Evolutionary conservation across 2,329 filamentous ascomycete species (phyloP).

Genomic region (Dactylellina haptotyla): DNA sequence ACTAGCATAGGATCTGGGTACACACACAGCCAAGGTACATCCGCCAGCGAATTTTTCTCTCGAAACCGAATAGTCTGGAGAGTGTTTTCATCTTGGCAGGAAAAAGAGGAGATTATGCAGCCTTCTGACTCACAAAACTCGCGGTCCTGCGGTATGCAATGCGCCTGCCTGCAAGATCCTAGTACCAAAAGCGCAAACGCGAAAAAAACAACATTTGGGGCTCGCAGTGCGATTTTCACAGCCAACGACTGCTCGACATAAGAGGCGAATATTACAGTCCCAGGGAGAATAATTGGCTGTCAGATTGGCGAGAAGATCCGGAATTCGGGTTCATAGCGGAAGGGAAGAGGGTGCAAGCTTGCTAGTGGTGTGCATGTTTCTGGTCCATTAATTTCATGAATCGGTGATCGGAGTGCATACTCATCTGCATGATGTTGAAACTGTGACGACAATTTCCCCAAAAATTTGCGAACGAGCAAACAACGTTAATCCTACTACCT

Average conservation of each 20-base stretch:
- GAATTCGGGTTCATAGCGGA: constrained; percentile 6
- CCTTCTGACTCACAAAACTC: constrained; percentile 30
- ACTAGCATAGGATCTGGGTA: constrained; percentile 41
- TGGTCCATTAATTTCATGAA: neutral
- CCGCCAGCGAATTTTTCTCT: neutral
- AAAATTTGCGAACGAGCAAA: too few species aligned
- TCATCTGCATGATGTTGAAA: neutral
- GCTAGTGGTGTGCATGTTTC: neutral
- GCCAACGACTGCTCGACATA: too few species aligned
- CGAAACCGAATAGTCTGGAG: neutral
- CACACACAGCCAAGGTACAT: constrained; percentile 17
- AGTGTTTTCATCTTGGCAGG: neutral
- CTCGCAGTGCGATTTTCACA: neutral
- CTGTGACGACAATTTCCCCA: neutral
- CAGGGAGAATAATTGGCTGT: neutral
- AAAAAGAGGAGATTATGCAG: constrained; percentile 15
- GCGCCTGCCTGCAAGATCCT: constrained; percentile 20
- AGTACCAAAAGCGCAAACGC: constrained; percentile 50
- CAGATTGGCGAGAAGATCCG: constrained; percentile 25
- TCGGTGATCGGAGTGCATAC: neutral
- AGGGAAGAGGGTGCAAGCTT: neutral
- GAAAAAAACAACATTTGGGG: constrained; percentile 26
- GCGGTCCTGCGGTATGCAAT: constrained; percentile 3
- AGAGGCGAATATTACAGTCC: neutral
- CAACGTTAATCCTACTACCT: constrained; percentile 2